Evolutionary conservation across 2,329 filamentous ascomycete genomes (phyloP).

Genomic region (Xylaria sp.): DNA sequence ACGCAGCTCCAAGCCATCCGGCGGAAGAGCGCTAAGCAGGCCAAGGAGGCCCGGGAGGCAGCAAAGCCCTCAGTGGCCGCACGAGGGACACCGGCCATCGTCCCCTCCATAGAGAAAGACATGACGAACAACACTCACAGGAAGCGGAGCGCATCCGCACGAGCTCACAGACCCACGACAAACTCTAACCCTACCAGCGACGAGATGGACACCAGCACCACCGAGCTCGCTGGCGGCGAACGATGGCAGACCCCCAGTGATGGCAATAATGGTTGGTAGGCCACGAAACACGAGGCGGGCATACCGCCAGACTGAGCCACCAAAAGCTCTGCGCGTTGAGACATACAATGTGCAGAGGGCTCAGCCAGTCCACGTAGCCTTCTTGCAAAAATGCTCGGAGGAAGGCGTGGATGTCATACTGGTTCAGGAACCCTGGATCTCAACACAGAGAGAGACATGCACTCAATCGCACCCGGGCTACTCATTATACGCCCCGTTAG

Average conservation of each 20-base stretch:
- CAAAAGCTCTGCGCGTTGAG: neutral
- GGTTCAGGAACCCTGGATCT: neutral
- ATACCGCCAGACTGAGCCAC: neutral
- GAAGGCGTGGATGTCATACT: neutral
- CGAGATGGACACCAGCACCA: neutral
- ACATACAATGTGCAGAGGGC: neutral
- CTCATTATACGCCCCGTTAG: neutral
- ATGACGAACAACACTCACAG: no score
- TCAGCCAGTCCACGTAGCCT: neutral
- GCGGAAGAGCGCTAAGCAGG: no score
- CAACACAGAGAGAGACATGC: neutral
- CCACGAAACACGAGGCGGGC: no score
- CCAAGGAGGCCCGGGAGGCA: no score
- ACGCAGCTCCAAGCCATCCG: neutral
- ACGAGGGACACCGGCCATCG: no score
- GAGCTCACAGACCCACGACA: neutral
- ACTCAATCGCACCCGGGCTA: conserved; percentile 1
- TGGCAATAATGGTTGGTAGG: neutral
- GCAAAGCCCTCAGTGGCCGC: no score
- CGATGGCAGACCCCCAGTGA: neutral
- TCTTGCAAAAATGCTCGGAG: conserved; percentile 4
- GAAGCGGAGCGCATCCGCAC: no score
- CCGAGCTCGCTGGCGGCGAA: neutral
- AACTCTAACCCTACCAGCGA: neutral
- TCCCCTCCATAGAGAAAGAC: no score